A percentile compares a stretch with the other conserved stretches of the same genome.
These are phyloP conservation scores for Phytopythium aichiense DNA, from an alignment of 352 stramenopile genomes.

Conservation along the genomic window DNA sequence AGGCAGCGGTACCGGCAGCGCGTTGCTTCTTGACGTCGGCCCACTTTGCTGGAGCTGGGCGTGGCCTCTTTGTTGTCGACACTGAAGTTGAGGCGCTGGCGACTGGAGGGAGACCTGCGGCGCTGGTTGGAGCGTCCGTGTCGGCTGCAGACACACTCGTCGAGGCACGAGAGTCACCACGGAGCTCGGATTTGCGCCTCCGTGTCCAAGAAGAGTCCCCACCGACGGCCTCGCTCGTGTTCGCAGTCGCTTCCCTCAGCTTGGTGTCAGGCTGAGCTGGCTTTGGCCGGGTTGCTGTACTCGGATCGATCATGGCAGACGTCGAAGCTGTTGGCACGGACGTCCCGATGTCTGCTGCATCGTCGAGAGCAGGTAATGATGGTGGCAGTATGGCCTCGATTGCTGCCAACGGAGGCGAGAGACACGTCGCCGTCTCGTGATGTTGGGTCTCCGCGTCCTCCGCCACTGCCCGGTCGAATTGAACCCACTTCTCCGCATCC, in stretches of 20 bases:
- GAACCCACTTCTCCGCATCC: neutral
- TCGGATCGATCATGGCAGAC: neutral
- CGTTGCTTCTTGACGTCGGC: conserved; percentile 36
- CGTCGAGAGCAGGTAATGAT: neutral
- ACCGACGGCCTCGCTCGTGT: no score
- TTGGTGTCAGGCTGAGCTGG: neutral
- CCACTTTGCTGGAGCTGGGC: conserved; percentile 24
- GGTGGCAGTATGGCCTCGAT: neutral
- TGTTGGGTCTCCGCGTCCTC: neutral
- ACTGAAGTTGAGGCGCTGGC: neutral
- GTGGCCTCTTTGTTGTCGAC: conserved; percentile 14
- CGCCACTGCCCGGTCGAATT: neutral
- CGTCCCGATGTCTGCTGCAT: neutral
- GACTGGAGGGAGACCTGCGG: neutral
- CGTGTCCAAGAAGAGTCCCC: neutral
- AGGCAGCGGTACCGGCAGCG: neutral
- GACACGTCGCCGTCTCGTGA: neutral
- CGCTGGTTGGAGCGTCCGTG: neutral
- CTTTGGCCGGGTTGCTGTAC: neutral
- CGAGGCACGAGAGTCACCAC: neutral
- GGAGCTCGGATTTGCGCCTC: neutral
- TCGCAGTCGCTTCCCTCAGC: neutral
- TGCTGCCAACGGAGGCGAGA: neutral
- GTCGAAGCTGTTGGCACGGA: no score
- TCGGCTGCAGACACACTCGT: neutral